Evolutionary conservation across 75 land plant genomes (phyloP), one percentile per base, ranked within the genome.

Genomic region (Cryptomeria japonica): DNA sequence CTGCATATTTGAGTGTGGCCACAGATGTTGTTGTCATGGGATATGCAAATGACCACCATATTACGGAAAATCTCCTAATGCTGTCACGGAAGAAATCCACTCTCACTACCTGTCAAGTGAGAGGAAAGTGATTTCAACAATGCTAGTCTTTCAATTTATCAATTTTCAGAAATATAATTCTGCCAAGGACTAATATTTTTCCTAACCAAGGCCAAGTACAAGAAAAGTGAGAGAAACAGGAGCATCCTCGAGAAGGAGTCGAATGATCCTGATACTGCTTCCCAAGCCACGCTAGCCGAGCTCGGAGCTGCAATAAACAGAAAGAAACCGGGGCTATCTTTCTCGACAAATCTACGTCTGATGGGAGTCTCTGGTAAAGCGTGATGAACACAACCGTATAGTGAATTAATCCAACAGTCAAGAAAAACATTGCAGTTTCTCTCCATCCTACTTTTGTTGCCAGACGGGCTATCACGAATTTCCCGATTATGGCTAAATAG

Each of bases 251-350:
- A 86, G 19, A 87, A 90, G 70, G 86, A 37, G 82, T 93, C 94
- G 75, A 96, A 96, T 42, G 89, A 87, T 13, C 97, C 97, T 18
- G 89, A 87, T 72, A 97, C 91, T 51, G 58, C 91, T 14, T 92
- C 89, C 97, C 97, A 96, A 9, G 99, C 95, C 85, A 96, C 89
- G 95, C 93, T 3, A 95, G 96, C 0, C 94, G 91, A 72, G 94
- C 94, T 64, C 93, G 46, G 46, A 5, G 46, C 46, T 44, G 46
- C 46, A 44, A 44, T 44, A 44, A 44, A 44, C 46, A 44, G 90
- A 83, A 96, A 96, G 94, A 96, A 96, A 95, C 94, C 5, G 97
- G 97, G 88, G 95, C 93, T 13, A 93, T 93, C 85, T 95, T 95
- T 86, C 94, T 96, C 3, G 97, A 96, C 11, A 95, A 91, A n/a